Base-by-base conservation (phyloP, 768 basidiomycete genomes). In the Chalciporus chontae region DNA sequence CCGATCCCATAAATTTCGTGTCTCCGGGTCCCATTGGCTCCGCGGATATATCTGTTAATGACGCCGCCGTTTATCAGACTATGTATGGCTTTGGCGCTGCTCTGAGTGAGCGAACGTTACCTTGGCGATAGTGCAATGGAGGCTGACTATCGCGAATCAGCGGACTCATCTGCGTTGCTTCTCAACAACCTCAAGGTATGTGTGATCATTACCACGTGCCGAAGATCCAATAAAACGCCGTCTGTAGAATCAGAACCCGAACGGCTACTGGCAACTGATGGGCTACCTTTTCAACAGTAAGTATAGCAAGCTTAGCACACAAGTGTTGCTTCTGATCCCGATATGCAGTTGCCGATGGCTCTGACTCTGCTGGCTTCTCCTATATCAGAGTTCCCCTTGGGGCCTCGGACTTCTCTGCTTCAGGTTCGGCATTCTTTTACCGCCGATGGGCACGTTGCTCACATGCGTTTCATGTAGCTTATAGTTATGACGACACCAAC, bases 381-480 rank as follows among this genome's bases (percentile, higher is more conserved):
- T 85, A 84, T 57, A 67, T 90, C 43, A 79, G 87, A 9, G 71
- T 89, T 34, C 78, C 87, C 0, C 73, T 90, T 13, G 87, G 87
- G 13, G 83, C 87, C 4, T 78, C 84, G 3, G 87, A 89, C 65
- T 89, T 89, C 59, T 87, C 87, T 10, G 69, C 77, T 3, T 71
- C 57, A 3, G 55, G 85, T 84, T 50, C 40, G 74, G n/a, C 26
- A 27, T 19, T n/a, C 8, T 11, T 8, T 45, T 34, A 11, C 43
- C 37, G 36, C 31, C 13, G 13, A 3, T 9, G 17, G 45, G 19
- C 44, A 23, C 15, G 44, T 43, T 45, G 34, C 39, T 55, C 26
- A 61, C 18, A 45, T 38, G 40, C 7, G 2, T 19, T 34, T n/a
- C 13, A 27, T 11, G 38, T 45, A 77, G 87, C 70, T 1, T 89